A percentile compares a stretch with the other conserved stretches of the same genome.
Evolutionary conservation across 2,329 filamentous ascomycete genomes (phyloP).

Genomic region (Plenodomus lindquistii): DNA sequence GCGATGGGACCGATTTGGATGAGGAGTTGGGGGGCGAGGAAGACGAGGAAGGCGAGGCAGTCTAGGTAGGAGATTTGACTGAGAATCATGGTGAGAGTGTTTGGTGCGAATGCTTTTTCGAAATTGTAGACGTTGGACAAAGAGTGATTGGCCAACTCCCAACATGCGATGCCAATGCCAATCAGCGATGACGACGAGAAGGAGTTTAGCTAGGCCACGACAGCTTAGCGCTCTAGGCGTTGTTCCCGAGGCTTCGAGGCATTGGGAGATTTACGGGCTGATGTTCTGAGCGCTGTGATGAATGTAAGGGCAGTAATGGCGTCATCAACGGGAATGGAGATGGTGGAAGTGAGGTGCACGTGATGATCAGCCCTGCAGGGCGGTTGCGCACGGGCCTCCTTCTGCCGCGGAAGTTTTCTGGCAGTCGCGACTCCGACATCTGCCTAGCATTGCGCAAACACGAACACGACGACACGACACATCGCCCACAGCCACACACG

Average conservation of each 20-base stretch:
- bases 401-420: constrained; percentile 4
- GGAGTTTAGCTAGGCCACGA: constrained; percentile 19
- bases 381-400: not conserved
- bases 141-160: not conserved
- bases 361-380: not conserved
- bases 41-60: constrained; percentile 71
- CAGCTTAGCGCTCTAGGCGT: constrained; percentile 13
- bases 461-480: constrained; percentile 9
- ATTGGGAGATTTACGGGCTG: too few species aligned
- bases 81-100: constrained; percentile 63
- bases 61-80: constrained; percentile 75
- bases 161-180: not conserved
- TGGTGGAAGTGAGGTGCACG: too few species aligned
- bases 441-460: constrained; percentile 17
- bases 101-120: not conserved
- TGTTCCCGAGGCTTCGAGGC: not conserved
- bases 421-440: constrained; percentile 21
- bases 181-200: constrained; percentile 24
- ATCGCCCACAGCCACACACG: not conserved
- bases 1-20: constrained; percentile 66
- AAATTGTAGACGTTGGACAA: not conserved
- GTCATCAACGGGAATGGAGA: too few species aligned
- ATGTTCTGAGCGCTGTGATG: too few species aligned
- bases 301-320: too few species aligned
- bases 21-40: constrained; percentile 73